These are phyloP conservation scores for Auriculariales sp. DNA, from an alignment of 768 basidiomycete genomes.

Conservation along the genomic window DNA sequence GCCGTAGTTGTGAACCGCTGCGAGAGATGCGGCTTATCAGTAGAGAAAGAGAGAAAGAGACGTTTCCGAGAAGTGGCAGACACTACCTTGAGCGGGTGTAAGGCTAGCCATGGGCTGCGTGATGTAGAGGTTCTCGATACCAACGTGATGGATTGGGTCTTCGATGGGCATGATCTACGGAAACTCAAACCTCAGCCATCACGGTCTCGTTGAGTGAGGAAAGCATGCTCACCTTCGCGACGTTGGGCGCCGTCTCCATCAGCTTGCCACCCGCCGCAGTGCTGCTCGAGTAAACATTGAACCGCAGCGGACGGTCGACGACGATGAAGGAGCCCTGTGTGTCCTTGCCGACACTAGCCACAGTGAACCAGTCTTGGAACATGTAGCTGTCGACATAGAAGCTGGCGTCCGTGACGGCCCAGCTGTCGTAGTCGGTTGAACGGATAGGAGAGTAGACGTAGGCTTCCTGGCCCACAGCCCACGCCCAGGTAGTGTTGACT, in stretches of 20 bases:
- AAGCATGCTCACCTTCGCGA: neutral
- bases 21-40: neutral
- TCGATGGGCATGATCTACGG: neutral
- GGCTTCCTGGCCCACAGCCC: neutral
- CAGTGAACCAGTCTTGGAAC: neutral
- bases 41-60: too few species aligned
- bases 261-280: neutral
- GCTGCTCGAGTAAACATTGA: neutral
- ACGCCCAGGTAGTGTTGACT: neutral
- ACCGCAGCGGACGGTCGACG: neutral
- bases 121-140: neutral
- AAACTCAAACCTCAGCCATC: neutral
- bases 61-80: too few species aligned
- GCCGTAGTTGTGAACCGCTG: neutral
- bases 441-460: neutral
- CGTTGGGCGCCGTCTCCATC: neutral
- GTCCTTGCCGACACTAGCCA: neutral
- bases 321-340: neutral
- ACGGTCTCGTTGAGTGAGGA: neutral
- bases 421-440: neutral
- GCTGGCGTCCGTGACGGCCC: neutral
- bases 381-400: neutral
- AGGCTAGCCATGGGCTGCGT: neutral
- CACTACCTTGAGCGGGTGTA: neutral
- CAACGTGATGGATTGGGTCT: neutral